Percentiles rank a stretch among this genome's conserved stretches.
phyloP scores from a whole-genome alignment of 768 basidiomycete species.

The Naganishia randhawae region DNA sequence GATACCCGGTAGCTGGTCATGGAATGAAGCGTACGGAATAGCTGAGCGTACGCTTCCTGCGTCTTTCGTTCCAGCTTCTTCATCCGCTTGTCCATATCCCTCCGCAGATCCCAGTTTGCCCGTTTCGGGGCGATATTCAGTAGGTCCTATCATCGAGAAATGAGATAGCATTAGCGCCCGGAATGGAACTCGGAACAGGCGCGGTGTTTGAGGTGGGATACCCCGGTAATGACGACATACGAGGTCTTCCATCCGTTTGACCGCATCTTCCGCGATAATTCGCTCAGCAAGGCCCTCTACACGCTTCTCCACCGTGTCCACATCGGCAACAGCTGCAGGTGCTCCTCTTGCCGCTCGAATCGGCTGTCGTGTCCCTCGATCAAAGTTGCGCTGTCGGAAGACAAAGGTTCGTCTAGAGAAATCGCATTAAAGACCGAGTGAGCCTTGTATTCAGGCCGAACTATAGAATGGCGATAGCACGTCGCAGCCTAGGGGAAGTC shows the following conservation, averaged over 20 bases:
- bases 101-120: slow-evolving; percentile 75
- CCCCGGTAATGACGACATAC: slow-evolving; percentile 55
- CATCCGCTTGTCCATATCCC: slow-evolving; percentile 66
- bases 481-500: too few relatives aligned
- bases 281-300: slow-evolving; percentile 77
- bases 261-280: slow-evolving; percentile 83
- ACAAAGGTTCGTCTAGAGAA: slow-evolving; percentile 32
- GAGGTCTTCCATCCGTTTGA: slow-evolving; percentile 77
- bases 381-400: slow-evolving; percentile 69
- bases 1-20: too few relatives aligned
- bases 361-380: slow-evolving; percentile 64
- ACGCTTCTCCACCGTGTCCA: slow-evolving; percentile 80
- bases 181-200: too few relatives aligned
- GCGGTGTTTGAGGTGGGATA: background rate
- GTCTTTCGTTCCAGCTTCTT: slow-evolving; percentile 85
- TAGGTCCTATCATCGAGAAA: slow-evolving; percentile 47
- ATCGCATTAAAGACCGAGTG: slow-evolving; percentile 42
- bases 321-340: slow-evolving; percentile 50
- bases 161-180: too few relatives aligned
- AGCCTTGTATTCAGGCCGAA: background rate
- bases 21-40: slow-evolving; percentile 68
- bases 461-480: too few relatives aligned
- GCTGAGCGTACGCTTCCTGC: slow-evolving; percentile 82
- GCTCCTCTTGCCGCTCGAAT: slow-evolving; percentile 50
- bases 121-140: slow-evolving; percentile 69